phyloP scores from a whole-genome alignment of 805 yeast species.

The Ogataea minuta region DNA sequence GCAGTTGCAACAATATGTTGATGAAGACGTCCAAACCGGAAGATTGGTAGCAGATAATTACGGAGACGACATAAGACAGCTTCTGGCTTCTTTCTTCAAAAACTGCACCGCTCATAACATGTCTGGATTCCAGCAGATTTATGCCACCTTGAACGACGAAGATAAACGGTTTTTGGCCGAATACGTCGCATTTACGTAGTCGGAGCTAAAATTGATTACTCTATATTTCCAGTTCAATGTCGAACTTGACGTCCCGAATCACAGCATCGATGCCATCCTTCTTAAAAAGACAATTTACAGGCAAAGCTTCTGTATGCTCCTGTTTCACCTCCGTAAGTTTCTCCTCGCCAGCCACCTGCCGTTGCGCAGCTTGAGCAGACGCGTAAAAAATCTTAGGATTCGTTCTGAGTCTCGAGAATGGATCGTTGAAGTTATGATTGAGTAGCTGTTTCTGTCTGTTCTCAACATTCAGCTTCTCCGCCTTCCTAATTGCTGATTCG shows the following conservation, averaged over 20 bases:
- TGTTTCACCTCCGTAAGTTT: conserved; percentile 36
- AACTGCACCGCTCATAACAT: conserved; percentile 50
- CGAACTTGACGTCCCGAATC: conserved; percentile 30
- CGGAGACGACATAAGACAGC: conserved; percentile 33
- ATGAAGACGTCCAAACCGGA: conserved; percentile 24
- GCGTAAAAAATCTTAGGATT: conserved; percentile 79
- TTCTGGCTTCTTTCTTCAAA: conserved; percentile 52
- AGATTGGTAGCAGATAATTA: conserved; percentile 34
- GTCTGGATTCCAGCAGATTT: conserved; percentile 52
- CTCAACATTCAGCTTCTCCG: conserved; percentile 66
- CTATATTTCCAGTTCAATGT: conserved; percentile 26
- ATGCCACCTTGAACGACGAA: conserved; percentile 45
- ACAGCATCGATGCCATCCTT: conserved; percentile 33
- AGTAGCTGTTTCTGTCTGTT: conserved; percentile 44
- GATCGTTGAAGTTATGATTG: conserved; percentile 54
- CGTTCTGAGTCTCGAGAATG: conserved; percentile 87
- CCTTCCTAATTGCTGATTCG: conserved; percentile 71
- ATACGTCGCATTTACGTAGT: conserved; percentile 27
- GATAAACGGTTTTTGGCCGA: conserved; percentile 57
- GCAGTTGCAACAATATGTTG: conserved; percentile 57
- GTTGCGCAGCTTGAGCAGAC: conserved; percentile 48
- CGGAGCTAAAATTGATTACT: conserved; percentile 1
- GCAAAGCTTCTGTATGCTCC: conserved; percentile 39
- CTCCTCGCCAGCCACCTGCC: conserved; percentile 48
- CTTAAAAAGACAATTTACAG: conserved; percentile 31